phyloP scores from a whole-genome alignment of 768 basidiomycete genomes.

The Leccinum arenicola region DNA sequence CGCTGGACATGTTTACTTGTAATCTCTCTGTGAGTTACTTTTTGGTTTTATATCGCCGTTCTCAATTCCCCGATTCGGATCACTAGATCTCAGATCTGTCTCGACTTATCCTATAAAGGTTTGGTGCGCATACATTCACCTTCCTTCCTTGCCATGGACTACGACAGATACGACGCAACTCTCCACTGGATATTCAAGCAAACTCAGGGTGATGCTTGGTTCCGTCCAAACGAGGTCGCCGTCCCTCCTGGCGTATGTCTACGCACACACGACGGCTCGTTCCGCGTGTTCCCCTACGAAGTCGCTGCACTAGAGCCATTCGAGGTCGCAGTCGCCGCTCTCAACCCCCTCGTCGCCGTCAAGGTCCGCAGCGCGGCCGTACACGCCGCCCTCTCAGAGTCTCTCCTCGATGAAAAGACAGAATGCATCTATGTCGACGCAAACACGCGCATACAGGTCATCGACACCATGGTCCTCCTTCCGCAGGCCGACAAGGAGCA shows the following conservation, averaged over 20 bases:
- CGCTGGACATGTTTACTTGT: conserved; percentile 24
- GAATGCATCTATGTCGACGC: conserved; percentile 45
- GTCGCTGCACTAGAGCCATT: conserved; percentile 51
- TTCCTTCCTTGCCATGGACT: conserved; percentile 25
- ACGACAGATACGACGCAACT: conserved; percentile 33
- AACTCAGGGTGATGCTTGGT: conserved; percentile 49
- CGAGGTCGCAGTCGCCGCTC: conserved; percentile 47
- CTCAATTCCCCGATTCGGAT: conserved; percentile 4
- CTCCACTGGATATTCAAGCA: conserved; percentile 32
- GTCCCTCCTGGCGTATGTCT: conserved; percentile 48
- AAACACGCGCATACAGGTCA: conserved; percentile 75
- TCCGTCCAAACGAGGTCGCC: conserved; percentile 47
- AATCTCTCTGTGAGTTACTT: not conserved
- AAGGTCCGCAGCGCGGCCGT: conserved; percentile 50
- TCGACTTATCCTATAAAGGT: conserved; percentile 3
- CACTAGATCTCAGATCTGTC: conserved; percentile 15
- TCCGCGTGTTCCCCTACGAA: conserved; percentile 56
- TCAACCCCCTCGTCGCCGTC: conserved; percentile 57
- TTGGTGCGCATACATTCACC: not conserved
- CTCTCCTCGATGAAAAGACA: conserved; percentile 20
- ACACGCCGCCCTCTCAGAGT: conserved; percentile 49
- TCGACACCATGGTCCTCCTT: conserved; percentile 75
- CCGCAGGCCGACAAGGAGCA: conserved; percentile 46
- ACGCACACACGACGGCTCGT: conserved; percentile 45
- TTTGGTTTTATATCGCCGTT: not conserved